Conservation (phyloP, 2,329 filamentous ascomycete species). For the Aspergillus felis region DNA sequence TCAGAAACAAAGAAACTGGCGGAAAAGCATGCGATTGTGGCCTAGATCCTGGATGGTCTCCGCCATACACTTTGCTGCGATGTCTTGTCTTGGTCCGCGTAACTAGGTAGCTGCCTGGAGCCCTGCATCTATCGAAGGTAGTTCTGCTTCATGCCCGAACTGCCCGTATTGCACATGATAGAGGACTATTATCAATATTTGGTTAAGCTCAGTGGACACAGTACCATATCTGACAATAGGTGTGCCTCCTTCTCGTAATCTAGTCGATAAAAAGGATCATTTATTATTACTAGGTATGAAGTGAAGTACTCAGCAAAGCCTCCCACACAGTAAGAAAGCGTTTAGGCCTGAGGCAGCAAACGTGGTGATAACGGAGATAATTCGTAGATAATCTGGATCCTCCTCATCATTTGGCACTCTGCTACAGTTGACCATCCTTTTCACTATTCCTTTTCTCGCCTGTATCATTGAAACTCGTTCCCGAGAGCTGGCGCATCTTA, state of each 20-base stretch:
- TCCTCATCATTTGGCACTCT: neutral
- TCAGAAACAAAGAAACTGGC: neutral
- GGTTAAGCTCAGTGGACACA: too few relatives aligned
- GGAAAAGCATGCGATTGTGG: neutral
- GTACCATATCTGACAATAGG: too few relatives aligned
- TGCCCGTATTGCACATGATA: neutral
- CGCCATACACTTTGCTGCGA: neutral
- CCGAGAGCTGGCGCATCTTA: neutral
- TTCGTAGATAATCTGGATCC: neutral
- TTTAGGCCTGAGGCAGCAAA: neutral
- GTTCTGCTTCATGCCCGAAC: neutral
- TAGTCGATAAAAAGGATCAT: neutral
- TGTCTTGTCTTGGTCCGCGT: neutral
- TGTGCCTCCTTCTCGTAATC: too few relatives aligned
- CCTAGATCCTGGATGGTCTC: neutral
- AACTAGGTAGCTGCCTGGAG: neutral
- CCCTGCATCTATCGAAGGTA: neutral
- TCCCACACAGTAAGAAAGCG: neutral
- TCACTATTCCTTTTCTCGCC: neutral
- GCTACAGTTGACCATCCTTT: neutral
- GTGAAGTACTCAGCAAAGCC: neutral
- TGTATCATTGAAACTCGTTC: neutral
- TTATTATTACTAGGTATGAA: neutral
- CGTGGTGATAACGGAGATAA: constrained; percentile 20
- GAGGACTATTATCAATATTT: too few relatives aligned